Conservation (phyloP, 306 rosid species). For the Lathyrus oleraceus region DNA sequence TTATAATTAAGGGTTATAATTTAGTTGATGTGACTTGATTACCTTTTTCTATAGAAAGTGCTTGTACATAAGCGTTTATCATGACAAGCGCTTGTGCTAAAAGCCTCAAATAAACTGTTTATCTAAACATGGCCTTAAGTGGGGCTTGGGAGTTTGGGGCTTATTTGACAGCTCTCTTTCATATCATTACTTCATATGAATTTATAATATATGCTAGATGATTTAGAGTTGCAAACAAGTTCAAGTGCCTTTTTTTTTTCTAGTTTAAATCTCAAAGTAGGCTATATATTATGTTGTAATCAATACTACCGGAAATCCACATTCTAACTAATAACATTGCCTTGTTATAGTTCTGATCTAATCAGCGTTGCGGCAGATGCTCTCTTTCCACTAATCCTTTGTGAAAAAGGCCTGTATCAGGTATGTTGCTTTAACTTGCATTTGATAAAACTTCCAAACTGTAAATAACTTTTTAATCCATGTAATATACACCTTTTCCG, state of each 20-base stretch:
- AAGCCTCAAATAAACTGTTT: no score
- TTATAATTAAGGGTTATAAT: conserved; percentile 12
- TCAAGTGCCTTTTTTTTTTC: conserved; percentile 20
- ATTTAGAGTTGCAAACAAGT: conserved; percentile 16
- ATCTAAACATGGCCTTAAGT: no score
- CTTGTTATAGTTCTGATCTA: conserved; percentile 73
- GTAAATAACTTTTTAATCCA: neutral
- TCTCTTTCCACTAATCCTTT: conserved; percentile 83
- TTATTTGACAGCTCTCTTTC: neutral
- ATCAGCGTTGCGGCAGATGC: conserved; percentile 96
- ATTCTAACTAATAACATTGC: conserved; percentile 10
- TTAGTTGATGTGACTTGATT: conserved; percentile 14
- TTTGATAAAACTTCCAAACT: conserved; percentile 14
- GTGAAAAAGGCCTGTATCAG: conserved; percentile 87
- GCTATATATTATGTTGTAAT: conserved; percentile 3
- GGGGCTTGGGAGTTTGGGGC: no score
- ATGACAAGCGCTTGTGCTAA: no score
- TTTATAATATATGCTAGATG: neutral
- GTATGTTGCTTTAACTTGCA: conserved; percentile 40
- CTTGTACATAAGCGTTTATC: no score
- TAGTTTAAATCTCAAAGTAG: neutral
- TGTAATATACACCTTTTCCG: no score
- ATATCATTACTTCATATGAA: conserved; percentile 1
- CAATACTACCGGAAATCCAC: conserved; percentile 10
- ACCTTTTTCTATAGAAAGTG: neutral